Conservation (phyloP, 352 stramenopile species). For the Thraustochytrium sp. region DNA sequence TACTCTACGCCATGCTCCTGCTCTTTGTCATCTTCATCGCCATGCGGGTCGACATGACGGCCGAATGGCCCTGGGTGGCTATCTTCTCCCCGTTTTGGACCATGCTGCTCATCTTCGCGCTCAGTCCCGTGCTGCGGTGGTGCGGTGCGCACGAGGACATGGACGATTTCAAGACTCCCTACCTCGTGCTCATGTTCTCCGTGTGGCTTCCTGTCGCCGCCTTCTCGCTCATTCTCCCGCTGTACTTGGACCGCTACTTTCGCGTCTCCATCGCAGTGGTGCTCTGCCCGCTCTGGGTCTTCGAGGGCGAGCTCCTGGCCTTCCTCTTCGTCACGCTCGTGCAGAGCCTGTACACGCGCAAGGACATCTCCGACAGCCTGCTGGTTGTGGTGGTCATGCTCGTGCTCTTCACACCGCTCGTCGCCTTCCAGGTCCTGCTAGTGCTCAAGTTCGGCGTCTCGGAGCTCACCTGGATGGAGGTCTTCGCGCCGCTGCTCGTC, state of each 20-base stretch:
- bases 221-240: neutral
- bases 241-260: constrained; percentile 24
- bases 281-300: constrained; percentile 16
- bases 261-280: neutral
- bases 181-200: neutral
- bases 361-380: constrained; percentile 2
- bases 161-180: constrained; percentile 22
- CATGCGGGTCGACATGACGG: neutral
- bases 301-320: neutral
- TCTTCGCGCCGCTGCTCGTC: neutral
- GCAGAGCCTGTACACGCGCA: constrained; percentile 11
- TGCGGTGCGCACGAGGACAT: constrained; percentile 5
- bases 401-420: neutral
- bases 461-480: neutral
- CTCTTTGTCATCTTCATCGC: constrained; percentile 31
- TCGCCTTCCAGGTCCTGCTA: constrained; percentile 29
- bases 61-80: neutral
- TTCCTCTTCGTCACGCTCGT: constrained; percentile 4
- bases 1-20: neutral
- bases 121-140: neutral
- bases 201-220: constrained; percentile 1
- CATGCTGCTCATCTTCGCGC: neutral
- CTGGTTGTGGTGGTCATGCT: constrained; percentile 2
- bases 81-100: neutral
- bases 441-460: neutral